Evolutionary conservation across 805 yeast species (phyloP).

Genomic region (Barnettozyma sucrosica): DNA sequence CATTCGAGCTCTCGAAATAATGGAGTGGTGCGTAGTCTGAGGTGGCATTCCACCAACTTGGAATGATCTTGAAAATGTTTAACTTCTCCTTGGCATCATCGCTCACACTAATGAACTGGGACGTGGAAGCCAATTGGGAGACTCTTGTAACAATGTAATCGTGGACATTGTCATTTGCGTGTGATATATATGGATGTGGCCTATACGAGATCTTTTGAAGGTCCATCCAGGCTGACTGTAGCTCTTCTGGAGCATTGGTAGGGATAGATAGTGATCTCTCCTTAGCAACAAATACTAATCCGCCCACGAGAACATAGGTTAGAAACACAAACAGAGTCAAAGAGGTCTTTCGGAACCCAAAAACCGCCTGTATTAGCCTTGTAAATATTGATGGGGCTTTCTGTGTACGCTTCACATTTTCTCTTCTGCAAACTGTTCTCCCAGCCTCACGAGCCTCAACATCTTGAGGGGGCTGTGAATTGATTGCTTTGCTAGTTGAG

Average conservation of each 20-base stretch:
- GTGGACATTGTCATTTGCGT: slow-evolving; percentile 71
- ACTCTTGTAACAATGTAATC: slow-evolving; percentile 51
- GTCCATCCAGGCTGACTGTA: slow-evolving; percentile 56
- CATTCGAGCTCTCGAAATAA: slow-evolving; percentile 79
- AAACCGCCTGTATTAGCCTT: slow-evolving; percentile 39
- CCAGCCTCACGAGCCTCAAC: background rate
- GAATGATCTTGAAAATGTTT: slow-evolving; percentile 46
- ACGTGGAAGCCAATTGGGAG: slow-evolving; percentile 26
- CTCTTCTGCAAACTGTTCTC: background rate
- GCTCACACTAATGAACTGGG: slow-evolving; percentile 27
- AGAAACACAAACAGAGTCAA: slow-evolving; percentile 49
- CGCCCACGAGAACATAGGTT: slow-evolving; percentile 39
- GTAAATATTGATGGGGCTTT: slow-evolving; percentile 13
- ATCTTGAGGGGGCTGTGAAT: background rate
- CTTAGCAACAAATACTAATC: slow-evolving; percentile 35
- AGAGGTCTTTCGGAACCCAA: slow-evolving; percentile 71
- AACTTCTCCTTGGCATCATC: slow-evolving; percentile 33
- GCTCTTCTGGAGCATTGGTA: slow-evolving; percentile 31
- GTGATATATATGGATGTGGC: slow-evolving; percentile 77
- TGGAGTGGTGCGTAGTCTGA: slow-evolving; percentile 42
- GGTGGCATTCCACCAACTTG: slow-evolving; percentile 39
- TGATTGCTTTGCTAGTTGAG: background rate
- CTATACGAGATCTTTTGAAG: slow-evolving; percentile 59
- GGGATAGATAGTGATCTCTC: slow-evolving; percentile 40
- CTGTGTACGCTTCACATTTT: background rate